A percentile compares a stretch with the other conserved stretches of the same genome.
These are phyloP conservation scores for Medicago lupulina DNA, from an alignment of 306 rosid species.

Conservation along the genomic window DNA sequence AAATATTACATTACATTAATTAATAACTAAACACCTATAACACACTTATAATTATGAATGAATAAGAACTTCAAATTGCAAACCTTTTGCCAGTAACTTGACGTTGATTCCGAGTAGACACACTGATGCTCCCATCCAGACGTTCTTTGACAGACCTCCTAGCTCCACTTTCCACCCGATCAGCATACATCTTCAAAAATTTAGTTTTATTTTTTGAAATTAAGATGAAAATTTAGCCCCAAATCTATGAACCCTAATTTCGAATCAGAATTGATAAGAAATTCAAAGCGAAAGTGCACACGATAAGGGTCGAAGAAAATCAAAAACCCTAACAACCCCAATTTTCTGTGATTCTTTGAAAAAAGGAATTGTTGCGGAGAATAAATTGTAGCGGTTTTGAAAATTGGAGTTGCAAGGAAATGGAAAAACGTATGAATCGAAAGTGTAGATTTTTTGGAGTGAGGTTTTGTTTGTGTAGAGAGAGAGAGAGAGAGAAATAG, in stretches of 20 bases:
- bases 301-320: conserved; percentile 31
- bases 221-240: conserved; percentile 15
- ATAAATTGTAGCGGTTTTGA: not conserved
- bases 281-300: not conserved
- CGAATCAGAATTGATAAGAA: conserved; percentile 15
- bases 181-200: conserved; percentile 76
- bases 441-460: not conserved
- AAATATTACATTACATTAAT: not conserved
- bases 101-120: conserved; percentile 58
- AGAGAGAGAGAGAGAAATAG: not conserved
- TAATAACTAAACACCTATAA: conserved; percentile 16
- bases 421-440: not conserved
- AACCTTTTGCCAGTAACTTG: conserved; percentile 86
- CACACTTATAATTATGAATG: not conserved
- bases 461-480: conserved; percentile 13
- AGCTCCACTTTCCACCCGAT: conserved; percentile 75
- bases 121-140: conserved; percentile 64
- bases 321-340: conserved; percentile 44
- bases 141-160: conserved; percentile 91
- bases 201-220: conserved; percentile 20
- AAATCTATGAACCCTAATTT: conserved; percentile 51
- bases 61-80: conserved; percentile 7
- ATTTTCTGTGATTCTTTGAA: not conserved
- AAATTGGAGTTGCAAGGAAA: conserved; percentile 10
- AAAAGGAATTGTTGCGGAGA: not conserved